Evolutionary conservation across 2,329 filamentous ascomycete species (phyloP), one percentile per base, ranked within the genome.

Genomic region (Fusarium citri): DNA sequence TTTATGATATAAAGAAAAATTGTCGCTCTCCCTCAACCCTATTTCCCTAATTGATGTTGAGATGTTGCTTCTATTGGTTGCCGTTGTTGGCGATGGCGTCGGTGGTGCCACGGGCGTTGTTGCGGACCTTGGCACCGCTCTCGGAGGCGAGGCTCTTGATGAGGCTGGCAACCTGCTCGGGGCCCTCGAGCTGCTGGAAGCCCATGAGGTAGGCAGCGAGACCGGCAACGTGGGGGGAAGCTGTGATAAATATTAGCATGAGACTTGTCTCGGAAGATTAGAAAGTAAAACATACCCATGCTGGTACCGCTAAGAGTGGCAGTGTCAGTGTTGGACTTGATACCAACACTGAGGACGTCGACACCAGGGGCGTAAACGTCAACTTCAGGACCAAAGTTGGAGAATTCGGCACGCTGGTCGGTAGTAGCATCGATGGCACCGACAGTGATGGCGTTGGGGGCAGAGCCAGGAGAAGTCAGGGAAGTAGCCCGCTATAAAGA

Each of bases 151-250:
- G 83, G 64, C 80, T 76, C 80, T 85, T 85, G 75, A 91, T 85
- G 58, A 89, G 83, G 15, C 74, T 79, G 42, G 76, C 79, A 25
- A 86, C 81, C 26, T 75, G 61, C 20, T 57, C 47, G n/a, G 77
- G 69, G 50, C 79, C 78, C 10, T 78, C 81, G 65, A 89, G 77
- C 55, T 78, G 73, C 79, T 88, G 85, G 57, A 89, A 83, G 55
- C 80, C 74, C 81, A 92, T 89, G 31, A 93, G 80, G 79, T 92
- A 93, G 28, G 89, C 89, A 16, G 88, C 89, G 6, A 93, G 82
- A 49, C 91, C 91, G 49, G 88, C 86, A 56, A 92, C 84, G 76
- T 92, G 90, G 3, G 91, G 91, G 15, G 86, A 85, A 26, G 91
- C 89, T 80, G 42, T 26, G 16, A 46, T 16, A 18, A 30, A 8